phyloP scores from a whole-genome alignment of 176 grass and related monocot genomes.

The Oryza coarctata region DNA sequence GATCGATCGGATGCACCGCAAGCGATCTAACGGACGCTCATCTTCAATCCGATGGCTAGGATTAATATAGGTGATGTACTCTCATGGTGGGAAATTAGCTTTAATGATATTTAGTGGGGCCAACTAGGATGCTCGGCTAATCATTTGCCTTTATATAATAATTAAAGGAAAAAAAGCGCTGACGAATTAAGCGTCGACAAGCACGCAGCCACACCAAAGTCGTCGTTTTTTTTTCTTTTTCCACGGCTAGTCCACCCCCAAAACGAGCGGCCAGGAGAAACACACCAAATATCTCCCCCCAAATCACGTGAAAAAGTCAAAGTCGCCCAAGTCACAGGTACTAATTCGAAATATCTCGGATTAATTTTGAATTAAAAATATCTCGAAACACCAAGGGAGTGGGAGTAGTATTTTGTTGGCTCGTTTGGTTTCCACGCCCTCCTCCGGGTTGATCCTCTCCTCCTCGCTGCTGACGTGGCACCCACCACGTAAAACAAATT shows the following conservation, averaged over 20 bases:
- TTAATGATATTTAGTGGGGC: too few relatives aligned
- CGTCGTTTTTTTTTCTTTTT: neutral
- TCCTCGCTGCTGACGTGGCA: constrained; percentile 35
- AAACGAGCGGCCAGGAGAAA: constrained; percentile 25
- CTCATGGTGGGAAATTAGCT: too few relatives aligned
- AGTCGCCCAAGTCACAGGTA: neutral
- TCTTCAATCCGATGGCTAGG: too few relatives aligned
- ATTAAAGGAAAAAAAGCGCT: neutral
- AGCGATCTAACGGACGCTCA: too few relatives aligned
- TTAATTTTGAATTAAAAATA: neutral
- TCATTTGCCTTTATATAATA: neutral
- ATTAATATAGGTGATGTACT: too few relatives aligned
- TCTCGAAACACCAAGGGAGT: too few relatives aligned
- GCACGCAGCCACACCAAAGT: neutral
- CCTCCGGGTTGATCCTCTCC: neutral
- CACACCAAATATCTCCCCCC: constrained; percentile 1
- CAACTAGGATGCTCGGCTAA: neutral
- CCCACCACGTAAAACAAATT: neutral
- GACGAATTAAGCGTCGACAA: neutral
- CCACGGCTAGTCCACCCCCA: neutral
- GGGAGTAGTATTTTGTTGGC: too few relatives aligned
- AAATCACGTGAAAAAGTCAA: neutral
- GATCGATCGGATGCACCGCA: too few relatives aligned
- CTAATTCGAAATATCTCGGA: neutral
- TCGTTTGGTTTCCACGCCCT: neutral